Conservation (phyloP, 2,329 filamentous ascomycete genomes). For the Ceratocystis destructans region DNA sequence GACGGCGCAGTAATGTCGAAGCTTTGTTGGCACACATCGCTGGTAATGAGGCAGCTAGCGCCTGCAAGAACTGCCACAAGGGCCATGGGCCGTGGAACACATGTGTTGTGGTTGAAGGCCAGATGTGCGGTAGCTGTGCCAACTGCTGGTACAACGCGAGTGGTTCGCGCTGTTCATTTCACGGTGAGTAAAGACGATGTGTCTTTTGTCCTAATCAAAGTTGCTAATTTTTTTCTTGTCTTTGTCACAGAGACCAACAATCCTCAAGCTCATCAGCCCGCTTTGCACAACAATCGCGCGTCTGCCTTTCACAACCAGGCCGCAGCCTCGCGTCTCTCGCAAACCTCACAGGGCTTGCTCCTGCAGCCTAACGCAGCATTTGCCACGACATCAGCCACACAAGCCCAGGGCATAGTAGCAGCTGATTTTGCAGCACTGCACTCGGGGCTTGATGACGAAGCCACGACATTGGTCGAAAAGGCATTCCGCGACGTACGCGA, state of each 20-base stretch:
- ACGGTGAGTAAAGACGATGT: conserved; percentile 32
- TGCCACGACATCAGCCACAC: background rate
- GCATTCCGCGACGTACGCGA: conserved; percentile 34
- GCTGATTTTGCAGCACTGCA: conserved; percentile 3
- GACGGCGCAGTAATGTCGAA: conserved; percentile 46
- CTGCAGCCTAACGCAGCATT: conserved; percentile 2
- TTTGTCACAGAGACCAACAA: conserved; percentile 33
- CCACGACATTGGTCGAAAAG: conserved; percentile 33
- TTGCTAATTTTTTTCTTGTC: background rate
- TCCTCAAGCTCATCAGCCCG: conserved; percentile 27
- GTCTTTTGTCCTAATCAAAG: background rate
- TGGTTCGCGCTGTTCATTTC: conserved; percentile 45
- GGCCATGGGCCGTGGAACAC: conserved; percentile 45
- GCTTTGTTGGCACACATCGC: conserved; percentile 45
- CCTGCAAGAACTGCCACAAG: conserved; percentile 48
- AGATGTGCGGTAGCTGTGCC: conserved; percentile 48
- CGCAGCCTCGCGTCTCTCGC: conserved; percentile 21
- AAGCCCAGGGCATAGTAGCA: background rate
- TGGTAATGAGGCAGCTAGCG: conserved; percentile 34
- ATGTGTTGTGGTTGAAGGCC: conserved; percentile 45
- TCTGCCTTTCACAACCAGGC: conserved; percentile 15
- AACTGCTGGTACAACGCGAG: conserved; percentile 53
- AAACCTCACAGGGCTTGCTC: conserved; percentile 15
- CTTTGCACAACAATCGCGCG: conserved; percentile 16
- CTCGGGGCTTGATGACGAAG: conserved; percentile 26